These are phyloP conservation scores for Camelina hispida DNA, from an alignment of 345 rosid species.

Conservation along the genomic window DNA sequence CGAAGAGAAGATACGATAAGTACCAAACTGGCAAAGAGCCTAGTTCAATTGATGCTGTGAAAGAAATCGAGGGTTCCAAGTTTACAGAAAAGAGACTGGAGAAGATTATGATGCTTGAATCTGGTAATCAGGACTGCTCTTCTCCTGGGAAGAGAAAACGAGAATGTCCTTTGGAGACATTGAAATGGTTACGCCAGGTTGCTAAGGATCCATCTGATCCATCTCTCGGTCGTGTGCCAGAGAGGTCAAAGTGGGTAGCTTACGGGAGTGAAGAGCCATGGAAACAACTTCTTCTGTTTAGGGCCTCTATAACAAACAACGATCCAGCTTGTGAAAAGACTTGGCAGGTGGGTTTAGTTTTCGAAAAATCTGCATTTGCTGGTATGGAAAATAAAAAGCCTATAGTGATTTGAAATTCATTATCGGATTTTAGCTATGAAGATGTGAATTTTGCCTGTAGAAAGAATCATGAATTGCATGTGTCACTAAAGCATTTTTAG, in stretches of 20 bases:
- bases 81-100: conserved; percentile 7
- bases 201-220: conserved; percentile 71
- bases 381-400: too few species aligned
- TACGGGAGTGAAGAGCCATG: conserved; percentile 65
- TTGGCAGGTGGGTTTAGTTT: conserved; percentile 58
- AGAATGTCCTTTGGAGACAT: conserved; percentile 51
- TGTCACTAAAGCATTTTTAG: not conserved
- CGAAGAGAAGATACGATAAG: conserved; percentile 34
- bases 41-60: conserved; percentile 33
- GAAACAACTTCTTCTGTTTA: conserved; percentile 73
- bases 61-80: conserved; percentile 13
- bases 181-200: conserved; percentile 63
- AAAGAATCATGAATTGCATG: conserved; percentile 5
- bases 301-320: conserved; percentile 53
- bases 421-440: not conserved
- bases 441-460: not conserved
- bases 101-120: conserved; percentile 8
- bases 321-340: conserved; percentile 48
- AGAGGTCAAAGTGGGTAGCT: conserved; percentile 68
- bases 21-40: conserved; percentile 41
- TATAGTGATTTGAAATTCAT: not conserved
- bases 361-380: conserved; percentile 9
- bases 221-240: conserved; percentile 59
- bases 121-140: not conserved
- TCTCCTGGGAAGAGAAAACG: conserved; percentile 58